These are phyloP conservation scores for Didymella pomorum DNA, from an alignment of 2,329 filamentous ascomycete species.

Conservation along the genomic window DNA sequence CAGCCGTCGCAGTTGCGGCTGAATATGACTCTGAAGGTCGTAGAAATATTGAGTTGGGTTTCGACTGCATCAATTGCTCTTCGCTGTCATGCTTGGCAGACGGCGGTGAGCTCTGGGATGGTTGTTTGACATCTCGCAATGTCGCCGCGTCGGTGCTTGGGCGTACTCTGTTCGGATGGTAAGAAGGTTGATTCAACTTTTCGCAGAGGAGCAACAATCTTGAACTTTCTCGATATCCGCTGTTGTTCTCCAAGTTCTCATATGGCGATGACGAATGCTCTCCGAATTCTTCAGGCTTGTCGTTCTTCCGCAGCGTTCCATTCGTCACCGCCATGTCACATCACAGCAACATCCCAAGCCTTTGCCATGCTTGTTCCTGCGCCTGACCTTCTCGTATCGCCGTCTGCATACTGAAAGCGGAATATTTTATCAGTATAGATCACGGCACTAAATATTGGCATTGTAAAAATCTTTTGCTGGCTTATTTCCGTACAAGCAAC, in stretches of 20 bases:
- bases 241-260: neutral
- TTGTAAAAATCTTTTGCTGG: neutral
- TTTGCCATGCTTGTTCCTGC: slow-evolving; percentile 6
- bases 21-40: neutral
- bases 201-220: neutral
- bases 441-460: slow-evolving; percentile 21
- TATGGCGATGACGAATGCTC: neutral
- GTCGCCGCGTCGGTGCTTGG: neutral
- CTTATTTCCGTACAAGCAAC: neutral
- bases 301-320: slow-evolving; percentile 2
- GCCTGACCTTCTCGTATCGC: slow-evolving; percentile 5
- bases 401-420: slow-evolving; percentile 12
- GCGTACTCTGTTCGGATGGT: neutral
- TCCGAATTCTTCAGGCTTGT: neutral
- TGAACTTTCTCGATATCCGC: neutral
- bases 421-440: slow-evolving; percentile 10
- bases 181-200: neutral
- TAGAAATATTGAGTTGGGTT: neutral
- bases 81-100: slow-evolving; percentile 9
- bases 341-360: slow-evolving; percentile 1
- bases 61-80: neutral
- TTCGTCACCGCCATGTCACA: slow-evolving; percentile 11
- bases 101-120: slow-evolving; percentile 2
- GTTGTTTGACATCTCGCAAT: neutral
- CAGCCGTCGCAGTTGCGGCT: neutral